Conservation (phyloP, 2,329 filamentous ascomycete genomes). For the Claviceps humidiphila region DNA sequence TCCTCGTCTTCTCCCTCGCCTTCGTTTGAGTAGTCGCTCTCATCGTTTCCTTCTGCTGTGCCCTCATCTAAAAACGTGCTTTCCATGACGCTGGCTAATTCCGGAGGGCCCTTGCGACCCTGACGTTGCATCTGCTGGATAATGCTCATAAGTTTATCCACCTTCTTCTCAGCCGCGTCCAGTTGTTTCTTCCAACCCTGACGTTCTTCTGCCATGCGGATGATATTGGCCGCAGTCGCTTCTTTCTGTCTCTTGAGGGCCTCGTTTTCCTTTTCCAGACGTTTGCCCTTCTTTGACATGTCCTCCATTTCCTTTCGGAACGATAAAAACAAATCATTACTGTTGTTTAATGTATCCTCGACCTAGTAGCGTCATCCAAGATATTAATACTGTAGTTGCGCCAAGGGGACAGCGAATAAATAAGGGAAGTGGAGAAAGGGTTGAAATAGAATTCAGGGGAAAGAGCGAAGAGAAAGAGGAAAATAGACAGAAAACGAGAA, state of each 20-base stretch:
- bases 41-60: slow-evolving; percentile 34
- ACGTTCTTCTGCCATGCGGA: slow-evolving; percentile 93
- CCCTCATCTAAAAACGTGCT: slow-evolving; percentile 43
- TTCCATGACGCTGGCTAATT: slow-evolving; percentile 47
- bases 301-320: slow-evolving; percentile 99
- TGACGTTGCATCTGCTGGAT: slow-evolving; percentile 96
- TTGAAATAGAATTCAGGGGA: neutral
- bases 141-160: slow-evolving; percentile 82
- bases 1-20: slow-evolving; percentile 45
- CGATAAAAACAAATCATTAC: slow-evolving; percentile 91
- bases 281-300: slow-evolving; percentile 98
- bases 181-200: slow-evolving; percentile 65
- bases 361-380: slow-evolving; percentile 43
- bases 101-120: slow-evolving; percentile 62
- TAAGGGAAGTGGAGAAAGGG: neutral
- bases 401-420: neutral
- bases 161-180: slow-evolving; percentile 49
- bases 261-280: slow-evolving; percentile 91
- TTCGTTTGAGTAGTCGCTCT: slow-evolving; percentile 52
- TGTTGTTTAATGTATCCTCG: slow-evolving; percentile 96
- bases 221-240: slow-evolving; percentile 83
- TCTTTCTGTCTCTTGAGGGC: slow-evolving; percentile 86
- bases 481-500: neutral
- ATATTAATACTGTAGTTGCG: neutral
- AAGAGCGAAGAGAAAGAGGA: neutral